These are phyloP conservation scores for Logfia minima DNA, from an alignment of 129 eudicot genomes.

Conservation along the genomic window DNA sequence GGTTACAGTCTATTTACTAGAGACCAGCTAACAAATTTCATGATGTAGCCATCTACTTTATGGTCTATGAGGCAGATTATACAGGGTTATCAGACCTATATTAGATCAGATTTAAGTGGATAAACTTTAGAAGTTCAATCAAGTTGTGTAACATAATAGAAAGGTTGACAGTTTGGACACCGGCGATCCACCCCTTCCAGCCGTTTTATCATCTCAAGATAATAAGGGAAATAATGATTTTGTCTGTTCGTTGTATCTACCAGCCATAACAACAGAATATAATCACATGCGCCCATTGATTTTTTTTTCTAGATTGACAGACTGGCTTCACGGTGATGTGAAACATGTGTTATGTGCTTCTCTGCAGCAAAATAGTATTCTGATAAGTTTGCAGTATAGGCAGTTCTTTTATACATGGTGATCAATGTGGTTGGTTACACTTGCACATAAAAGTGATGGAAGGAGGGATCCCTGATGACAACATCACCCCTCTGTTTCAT, in stretches of 20 bases:
- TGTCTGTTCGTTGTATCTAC: neutral
- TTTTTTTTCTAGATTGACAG: neutral
- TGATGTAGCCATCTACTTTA: neutral
- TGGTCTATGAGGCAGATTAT: neutral
- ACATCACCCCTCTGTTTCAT: neutral
- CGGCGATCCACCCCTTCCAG: neutral
- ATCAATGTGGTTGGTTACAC: neutral
- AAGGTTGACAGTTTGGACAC: neutral
- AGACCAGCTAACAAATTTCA: no score
- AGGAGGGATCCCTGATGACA: slow-evolving; percentile 12
- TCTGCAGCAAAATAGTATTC: neutral
- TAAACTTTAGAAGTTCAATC: neutral
- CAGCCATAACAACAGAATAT: neutral
- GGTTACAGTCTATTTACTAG: neutral
- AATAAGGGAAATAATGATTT: neutral
- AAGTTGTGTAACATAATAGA: neutral
- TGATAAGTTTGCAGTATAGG: neutral
- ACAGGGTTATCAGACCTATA: neutral
- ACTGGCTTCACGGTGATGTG: neutral
- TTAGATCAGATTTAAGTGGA: neutral
- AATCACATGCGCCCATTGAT: neutral
- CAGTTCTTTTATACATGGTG: neutral
- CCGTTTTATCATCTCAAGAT: neutral
- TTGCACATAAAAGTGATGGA: slow-evolving; percentile 4
- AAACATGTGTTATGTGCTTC: neutral